Evolutionary conservation across 1,139 yeast genomes (phyloP).

Genomic region (Yamadazyma epiphylla): DNA sequence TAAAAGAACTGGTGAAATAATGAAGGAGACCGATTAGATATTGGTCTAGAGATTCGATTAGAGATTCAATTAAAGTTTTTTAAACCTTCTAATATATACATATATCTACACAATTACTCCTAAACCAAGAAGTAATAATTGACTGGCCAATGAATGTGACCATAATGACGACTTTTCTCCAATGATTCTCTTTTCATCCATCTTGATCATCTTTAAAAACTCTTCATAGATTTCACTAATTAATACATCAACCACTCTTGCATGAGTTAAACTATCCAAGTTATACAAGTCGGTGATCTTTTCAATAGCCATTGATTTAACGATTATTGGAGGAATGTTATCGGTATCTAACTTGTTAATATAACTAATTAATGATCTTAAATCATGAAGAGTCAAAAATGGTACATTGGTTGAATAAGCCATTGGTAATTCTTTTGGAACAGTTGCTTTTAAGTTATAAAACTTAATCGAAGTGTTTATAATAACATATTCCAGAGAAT

Average conservation of each 20-base stretch:
- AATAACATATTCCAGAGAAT: slow-evolving; percentile 48
- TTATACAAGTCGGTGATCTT: slow-evolving; percentile 51
- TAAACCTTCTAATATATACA: slow-evolving; percentile 1
- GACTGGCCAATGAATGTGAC: slow-evolving; percentile 62
- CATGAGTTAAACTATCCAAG: slow-evolving; percentile 43
- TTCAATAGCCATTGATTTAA: slow-evolving; percentile 59
- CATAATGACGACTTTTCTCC: slow-evolving; percentile 47
- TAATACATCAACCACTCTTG: slow-evolving; percentile 50
- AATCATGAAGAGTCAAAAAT: slow-evolving; percentile 54
- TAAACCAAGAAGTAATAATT: slow-evolving; percentile 52
- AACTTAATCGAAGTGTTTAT: slow-evolving; percentile 64
- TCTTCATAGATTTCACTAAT: slow-evolving; percentile 59
- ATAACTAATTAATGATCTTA: slow-evolving; percentile 57
- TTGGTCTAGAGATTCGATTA: neutral
- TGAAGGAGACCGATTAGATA: no score
- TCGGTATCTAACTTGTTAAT: slow-evolving; percentile 40
- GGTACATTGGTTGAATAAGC: slow-evolving; percentile 51
- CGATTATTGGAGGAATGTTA: slow-evolving; percentile 30
- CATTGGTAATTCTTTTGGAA: slow-evolving; percentile 51
- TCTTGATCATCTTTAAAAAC: slow-evolving; percentile 48
- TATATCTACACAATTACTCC: slow-evolving; percentile 46
- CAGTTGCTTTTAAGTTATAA: slow-evolving; percentile 54
- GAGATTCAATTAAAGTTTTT: neutral
- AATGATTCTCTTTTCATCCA: slow-evolving; percentile 44
- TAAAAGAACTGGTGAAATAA: slow-evolving; percentile 6